These are phyloP conservation scores for Lachnellula willkommii DNA, from an alignment of 2,329 filamentous ascomycete species.

Conservation along the genomic window DNA sequence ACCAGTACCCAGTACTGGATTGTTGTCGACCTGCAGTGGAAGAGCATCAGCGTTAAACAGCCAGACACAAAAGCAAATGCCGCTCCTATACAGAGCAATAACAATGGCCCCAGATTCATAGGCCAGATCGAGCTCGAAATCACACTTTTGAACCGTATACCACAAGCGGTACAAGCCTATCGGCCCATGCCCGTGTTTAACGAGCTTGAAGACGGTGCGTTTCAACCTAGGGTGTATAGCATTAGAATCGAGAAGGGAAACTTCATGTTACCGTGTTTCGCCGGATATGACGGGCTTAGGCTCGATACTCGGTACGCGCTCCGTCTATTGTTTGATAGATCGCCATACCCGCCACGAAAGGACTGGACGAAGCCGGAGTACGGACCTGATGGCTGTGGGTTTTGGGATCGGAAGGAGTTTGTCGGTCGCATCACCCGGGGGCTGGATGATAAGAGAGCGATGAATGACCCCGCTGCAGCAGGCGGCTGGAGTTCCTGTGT, in stretches of 20 bases:
- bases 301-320: neutral
- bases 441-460: neutral
- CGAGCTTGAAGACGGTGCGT: neutral
- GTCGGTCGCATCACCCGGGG: neutral
- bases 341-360: neutral
- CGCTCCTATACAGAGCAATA: neutral
- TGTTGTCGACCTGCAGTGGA: neutral
- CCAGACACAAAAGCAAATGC: neutral
- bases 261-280: neutral
- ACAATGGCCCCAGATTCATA: neutral
- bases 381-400: neutral
- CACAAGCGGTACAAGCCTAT: neutral
- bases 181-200: neutral
- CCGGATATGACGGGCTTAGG: neutral
- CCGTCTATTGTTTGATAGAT: neutral
- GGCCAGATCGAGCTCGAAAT: neutral
- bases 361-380: neutral
- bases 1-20: neutral
- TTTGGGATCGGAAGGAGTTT: neutral
- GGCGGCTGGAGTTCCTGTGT: neutral
- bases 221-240: neutral
- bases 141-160: neutral
- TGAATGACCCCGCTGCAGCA: neutral
- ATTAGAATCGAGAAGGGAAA: neutral
- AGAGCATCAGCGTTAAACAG: neutral